phyloP scores from a whole-genome alignment of 352 stramenopile genomes.

The Stephanocyclus meneghinianus region DNA sequence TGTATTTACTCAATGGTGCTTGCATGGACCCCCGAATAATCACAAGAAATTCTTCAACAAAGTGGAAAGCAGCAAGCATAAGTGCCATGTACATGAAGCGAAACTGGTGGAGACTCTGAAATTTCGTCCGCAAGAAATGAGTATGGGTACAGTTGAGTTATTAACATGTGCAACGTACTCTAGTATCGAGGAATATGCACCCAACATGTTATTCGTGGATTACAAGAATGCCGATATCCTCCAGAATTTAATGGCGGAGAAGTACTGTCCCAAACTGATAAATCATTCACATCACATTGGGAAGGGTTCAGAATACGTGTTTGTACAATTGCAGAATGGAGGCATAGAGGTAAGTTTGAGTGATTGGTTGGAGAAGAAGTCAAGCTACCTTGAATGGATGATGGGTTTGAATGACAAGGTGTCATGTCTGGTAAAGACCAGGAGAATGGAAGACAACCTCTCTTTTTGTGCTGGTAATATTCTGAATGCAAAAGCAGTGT shows the following conservation, averaged over 20 bases:
- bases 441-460: conserved; percentile 33
- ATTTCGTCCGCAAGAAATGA: conserved; percentile 12
- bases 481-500: conserved; percentile 14
- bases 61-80: neutral
- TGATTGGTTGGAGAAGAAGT: conserved; percentile 38
- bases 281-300: neutral
- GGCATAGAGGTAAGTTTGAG: conserved; percentile 9
- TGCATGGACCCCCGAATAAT: neutral
- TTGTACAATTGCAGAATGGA: conserved; percentile 9
- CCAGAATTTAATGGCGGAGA: conserved; percentile 25
- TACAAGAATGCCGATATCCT: conserved; percentile 37
- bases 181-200: conserved; percentile 31
- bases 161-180: conserved; percentile 37
- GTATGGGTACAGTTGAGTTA: conserved; percentile 2
- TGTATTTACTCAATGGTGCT: conserved; percentile 21
- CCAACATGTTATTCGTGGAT: conserved; percentile 52
- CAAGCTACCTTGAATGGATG: conserved; percentile 23
- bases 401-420: conserved; percentile 19
- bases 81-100: conserved; percentile 22
- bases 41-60: conserved; percentile 10
- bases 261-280: conserved; percentile 31
- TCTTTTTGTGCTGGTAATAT: conserved; percentile 18
- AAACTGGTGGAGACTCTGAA: conserved; percentile 20
- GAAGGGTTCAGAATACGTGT: neutral
- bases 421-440: conserved; percentile 21